Evolutionary conservation across 129 eudicot species (phyloP).

Genomic region (Flaveria bidentis): DNA sequence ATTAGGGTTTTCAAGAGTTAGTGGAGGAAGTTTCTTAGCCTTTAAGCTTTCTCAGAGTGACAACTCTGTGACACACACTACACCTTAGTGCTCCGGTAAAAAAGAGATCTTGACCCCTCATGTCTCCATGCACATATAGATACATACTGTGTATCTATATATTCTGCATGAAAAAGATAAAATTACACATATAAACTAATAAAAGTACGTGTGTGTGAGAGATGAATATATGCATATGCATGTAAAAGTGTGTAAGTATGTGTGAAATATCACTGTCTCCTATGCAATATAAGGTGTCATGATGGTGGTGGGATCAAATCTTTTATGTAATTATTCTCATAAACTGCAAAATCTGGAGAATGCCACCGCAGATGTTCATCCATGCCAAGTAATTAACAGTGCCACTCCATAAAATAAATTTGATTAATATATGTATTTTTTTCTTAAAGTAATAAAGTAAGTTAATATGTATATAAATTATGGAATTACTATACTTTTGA

Average conservation of each 20-base stretch:
- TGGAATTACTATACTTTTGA: no score
- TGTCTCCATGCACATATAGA: neutral
- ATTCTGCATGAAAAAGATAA: conserved; percentile 21
- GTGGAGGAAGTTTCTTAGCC: conserved; percentile 67
- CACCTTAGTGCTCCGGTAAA: conserved; percentile 55
- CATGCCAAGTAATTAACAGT: conserved; percentile 14
- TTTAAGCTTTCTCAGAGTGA: conserved; percentile 59
- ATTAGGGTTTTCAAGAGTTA: conserved; percentile 60
- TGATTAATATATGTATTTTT: no score
- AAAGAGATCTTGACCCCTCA: conserved; percentile 37
- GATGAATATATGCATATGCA: conserved; percentile 23
- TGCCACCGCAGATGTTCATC: conserved; percentile 21
- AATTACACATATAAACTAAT: neutral
- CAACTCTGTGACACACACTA: conserved; percentile 35
- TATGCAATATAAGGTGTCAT: conserved; percentile 36
- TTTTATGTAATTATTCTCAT: conserved; percentile 21
- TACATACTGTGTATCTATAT: conserved; percentile 17
- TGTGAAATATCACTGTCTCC: conserved; percentile 37
- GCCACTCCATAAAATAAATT: neutral
- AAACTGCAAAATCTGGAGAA: conserved; percentile 21
- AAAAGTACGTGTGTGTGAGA: conserved; percentile 21
- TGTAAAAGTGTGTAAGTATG: conserved; percentile 29
- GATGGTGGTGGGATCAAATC: conserved; percentile 36
- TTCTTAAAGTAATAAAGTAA: no score
- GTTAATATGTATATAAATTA: no score